Evolutionary conservation across 2,329 filamentous ascomycete species (phyloP).

Genomic region (Colletotrichum sp.): DNA sequence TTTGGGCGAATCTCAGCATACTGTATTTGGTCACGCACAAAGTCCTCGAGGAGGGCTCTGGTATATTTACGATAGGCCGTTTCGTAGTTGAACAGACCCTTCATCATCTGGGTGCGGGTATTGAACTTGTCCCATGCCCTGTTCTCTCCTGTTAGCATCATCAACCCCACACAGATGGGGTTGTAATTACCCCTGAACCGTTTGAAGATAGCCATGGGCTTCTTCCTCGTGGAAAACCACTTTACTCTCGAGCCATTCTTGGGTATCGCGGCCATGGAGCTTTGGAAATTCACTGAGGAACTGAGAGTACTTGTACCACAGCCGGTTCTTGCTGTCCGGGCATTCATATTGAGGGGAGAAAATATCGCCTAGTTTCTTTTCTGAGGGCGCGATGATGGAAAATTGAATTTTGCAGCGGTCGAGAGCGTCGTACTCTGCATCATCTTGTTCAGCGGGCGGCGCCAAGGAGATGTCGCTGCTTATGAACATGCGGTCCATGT

Average conservation of each 20-base stretch:
- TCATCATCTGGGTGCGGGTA: constrained; percentile 72
- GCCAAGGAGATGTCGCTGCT: constrained; percentile 59
- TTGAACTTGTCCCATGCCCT: constrained; percentile 69
- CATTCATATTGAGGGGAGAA: constrained; percentile 54
- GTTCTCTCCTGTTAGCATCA: constrained; percentile 14
- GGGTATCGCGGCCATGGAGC: constrained; percentile 30
- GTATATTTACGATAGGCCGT: constrained; percentile 67
- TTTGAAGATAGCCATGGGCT: constrained; percentile 56
- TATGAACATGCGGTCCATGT: constrained; percentile 71
- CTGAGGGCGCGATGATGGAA: constrained; percentile 37
- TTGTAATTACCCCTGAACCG: constrained; percentile 53
- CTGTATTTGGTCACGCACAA: constrained; percentile 69
- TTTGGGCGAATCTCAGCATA: constrained; percentile 75
- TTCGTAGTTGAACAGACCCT: constrained; percentile 72
- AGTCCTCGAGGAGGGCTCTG: constrained; percentile 60
- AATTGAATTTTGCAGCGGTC: constrained; percentile 65
- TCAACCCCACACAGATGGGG: background rate
- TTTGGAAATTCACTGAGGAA: constrained; percentile 42
- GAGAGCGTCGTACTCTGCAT: background rate
- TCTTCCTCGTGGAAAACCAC: constrained; percentile 66
- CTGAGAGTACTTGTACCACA: constrained; percentile 42
- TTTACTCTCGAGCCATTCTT: constrained; percentile 64
- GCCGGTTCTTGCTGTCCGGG: constrained; percentile 32
- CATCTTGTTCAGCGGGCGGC: background rate
- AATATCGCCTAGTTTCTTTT: constrained; percentile 42